phyloP scores from a whole-genome alignment of 768 basidiomycete species.

The Mycena polygramma region DNA sequence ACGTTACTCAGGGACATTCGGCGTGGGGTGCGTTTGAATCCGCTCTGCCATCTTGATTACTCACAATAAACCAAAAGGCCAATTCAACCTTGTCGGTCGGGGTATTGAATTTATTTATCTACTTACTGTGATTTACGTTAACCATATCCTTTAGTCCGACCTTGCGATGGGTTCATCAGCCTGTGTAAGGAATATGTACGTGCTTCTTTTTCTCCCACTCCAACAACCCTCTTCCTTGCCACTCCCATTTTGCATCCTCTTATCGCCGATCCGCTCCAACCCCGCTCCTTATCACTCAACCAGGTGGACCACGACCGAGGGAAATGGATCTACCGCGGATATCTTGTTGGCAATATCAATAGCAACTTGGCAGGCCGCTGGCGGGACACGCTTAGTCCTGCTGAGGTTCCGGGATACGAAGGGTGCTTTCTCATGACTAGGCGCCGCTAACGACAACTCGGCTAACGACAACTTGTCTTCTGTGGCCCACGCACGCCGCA shows the following conservation, averaged over 20 bases:
- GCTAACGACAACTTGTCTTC: neutral
- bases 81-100: slow-evolving; percentile 84
- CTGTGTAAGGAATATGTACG: slow-evolving; percentile 89
- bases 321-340: slow-evolving; percentile 89
- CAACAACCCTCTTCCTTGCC: neutral
- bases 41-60: neutral
- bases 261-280: no score
- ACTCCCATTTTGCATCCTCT: slow-evolving; percentile 3
- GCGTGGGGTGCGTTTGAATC: slow-evolving; percentile 72
- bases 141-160: slow-evolving; percentile 60
- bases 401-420: slow-evolving; percentile 80
- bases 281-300: neutral
- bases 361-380: slow-evolving; percentile 87
- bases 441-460: slow-evolving; percentile 56
- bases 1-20: slow-evolving; percentile 78
- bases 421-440: slow-evolving; percentile 86
- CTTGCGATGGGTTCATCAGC: slow-evolving; percentile 84
- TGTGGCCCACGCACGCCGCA: neutral
- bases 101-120: slow-evolving; percentile 11
- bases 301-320: slow-evolving; percentile 82
- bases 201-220: slow-evolving; percentile 28
- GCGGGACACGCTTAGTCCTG: slow-evolving; percentile 84
- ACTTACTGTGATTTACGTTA: neutral
- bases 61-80: slow-evolving; percentile 39
- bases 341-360: slow-evolving; percentile 76